Evolutionary conservation across 768 basidiomycete species (phyloP), one percentile per base, ranked within the genome.

Genomic region (Termitomyces sp.): DNA sequence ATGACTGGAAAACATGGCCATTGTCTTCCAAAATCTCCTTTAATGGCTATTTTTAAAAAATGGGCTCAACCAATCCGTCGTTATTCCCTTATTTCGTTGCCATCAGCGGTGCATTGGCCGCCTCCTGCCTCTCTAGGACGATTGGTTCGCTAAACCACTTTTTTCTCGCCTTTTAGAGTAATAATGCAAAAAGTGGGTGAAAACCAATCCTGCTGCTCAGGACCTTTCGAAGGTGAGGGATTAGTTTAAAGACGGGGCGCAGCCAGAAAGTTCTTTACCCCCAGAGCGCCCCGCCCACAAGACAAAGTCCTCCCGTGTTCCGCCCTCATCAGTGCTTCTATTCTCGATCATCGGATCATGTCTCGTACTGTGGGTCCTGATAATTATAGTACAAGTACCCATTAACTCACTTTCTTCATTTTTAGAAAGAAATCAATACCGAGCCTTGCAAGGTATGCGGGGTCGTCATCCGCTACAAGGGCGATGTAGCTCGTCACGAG

Each of bases 381-480:
- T 40, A 7, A 18, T 57, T 22, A 5, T 16, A 7, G 33, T 9
- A 8, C 11, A 40, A n/a, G 18, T 50, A 12, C 13, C 35, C 6
- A 9, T 3, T 33, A 16, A 56, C 49, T 36, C 18, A 51, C 32
- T 28, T 28, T 42, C 9, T 22, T 39, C n/a, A 8, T 55, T 52
- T 28, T 11, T 57, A 67, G 66, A 65, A 62, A 52, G 63, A 59
- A 33, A 44, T 64, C 45, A 69, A 66, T 54, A 62, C 59, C 12
- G 53, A 60, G 33, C 66, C 68, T 6, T 69, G 66, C 58, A 24
- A 38, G 2, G 45, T 63, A 15, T 69, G 68, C 52, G 66, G 66
- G 9, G 42, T 56, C 4, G 50, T 63, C 39, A 64, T 67, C 32
- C 63, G 65, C 49, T 65, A 65, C 45, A 67, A 67, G 45, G 59